A percentile compares a stretch with the other conserved stretches of the same genome.
Evolutionary conservation across 164 flowering plant species (phyloP).

Genomic region (Kingdonia uniflora): DNA sequence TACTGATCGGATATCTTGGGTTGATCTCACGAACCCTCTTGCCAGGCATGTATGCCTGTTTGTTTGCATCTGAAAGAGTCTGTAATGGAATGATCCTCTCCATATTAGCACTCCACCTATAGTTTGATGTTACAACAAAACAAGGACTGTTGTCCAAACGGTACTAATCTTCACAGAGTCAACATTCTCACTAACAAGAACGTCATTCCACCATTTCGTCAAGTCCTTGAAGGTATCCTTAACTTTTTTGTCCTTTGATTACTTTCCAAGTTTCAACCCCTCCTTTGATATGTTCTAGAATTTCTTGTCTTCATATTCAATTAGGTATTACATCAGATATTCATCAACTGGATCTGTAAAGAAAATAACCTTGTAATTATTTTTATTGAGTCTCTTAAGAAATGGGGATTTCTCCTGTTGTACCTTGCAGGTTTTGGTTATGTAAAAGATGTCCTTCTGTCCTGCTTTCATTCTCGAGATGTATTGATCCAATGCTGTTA

Average conservation of each 20-base stretch:
- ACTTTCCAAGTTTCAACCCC: conserved; percentile 84
- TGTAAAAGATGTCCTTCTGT: no score
- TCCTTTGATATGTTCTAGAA: no score
- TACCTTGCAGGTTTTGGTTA: conserved; percentile 81
- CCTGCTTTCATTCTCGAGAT: no score
- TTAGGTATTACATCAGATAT: conserved; percentile 90
- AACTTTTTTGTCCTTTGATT: conserved; percentile 58
- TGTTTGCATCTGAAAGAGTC: no score
- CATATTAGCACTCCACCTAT: conserved; percentile 98
- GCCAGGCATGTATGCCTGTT: no score
- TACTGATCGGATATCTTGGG: no score
- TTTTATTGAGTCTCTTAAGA: conserved; percentile 92
- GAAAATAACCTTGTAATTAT: conserved; percentile 75
- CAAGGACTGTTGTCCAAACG: conserved; percentile 84
- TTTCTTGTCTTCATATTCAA: conserved; percentile 97
- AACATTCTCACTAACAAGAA: conserved; percentile 70
- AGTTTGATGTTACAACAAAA: conserved; percentile 93
- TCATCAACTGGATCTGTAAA: no score
- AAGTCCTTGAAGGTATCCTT: no score
- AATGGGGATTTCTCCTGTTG: conserved; percentile 93
- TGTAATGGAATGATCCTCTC: conserved; percentile 92
- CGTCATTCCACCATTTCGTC: conserved; percentile 80
- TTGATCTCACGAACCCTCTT: no score
- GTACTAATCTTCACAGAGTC: conserved; percentile 87
- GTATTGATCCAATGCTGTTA: conserved; percentile 83